Evolutionary conservation across 2,329 filamentous ascomycete genomes (phyloP).

Genomic region (Fusarium irregulare): DNA sequence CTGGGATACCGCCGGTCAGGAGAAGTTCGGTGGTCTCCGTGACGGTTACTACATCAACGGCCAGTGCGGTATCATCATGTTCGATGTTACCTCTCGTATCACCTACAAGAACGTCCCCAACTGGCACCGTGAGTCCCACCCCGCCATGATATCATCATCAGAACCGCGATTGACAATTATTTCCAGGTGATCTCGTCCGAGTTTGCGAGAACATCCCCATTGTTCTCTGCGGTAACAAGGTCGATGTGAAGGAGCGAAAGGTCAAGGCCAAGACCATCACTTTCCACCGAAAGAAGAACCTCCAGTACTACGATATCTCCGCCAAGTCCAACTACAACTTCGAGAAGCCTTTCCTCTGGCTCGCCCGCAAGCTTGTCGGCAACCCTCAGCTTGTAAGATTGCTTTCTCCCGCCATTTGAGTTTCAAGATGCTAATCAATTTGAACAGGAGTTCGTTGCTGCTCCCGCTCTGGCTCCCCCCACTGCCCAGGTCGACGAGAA

Average conservation of each 20-base stretch:
- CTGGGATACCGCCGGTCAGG: conserved; percentile 98
- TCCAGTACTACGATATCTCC: conserved; percentile 99
- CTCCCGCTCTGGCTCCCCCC: conserved; percentile 91
- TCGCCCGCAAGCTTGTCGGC: conserved; percentile 97
- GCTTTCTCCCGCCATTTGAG: neutral
- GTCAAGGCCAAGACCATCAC: conserved; percentile 99
- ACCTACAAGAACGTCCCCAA: conserved; percentile 99
- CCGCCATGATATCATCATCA: neutral
- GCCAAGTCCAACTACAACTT: conserved; percentile 99
- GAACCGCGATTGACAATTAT: conserved; percentile 30
- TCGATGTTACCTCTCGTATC: conserved; percentile 98
- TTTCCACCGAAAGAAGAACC: conserved; percentile 99
- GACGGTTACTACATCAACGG: conserved; percentile 99
- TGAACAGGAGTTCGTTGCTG: conserved; percentile 91
- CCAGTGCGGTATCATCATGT: conserved; percentile 99
- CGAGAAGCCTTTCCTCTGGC: conserved; percentile 99
- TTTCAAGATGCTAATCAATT: conserved; percentile 43
- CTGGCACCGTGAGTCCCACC: conserved; percentile 91
- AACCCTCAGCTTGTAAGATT: conserved; percentile 68
- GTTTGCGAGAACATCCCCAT: conserved; percentile 99
- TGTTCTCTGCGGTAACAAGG: conserved; percentile 98
- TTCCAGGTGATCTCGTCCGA: conserved; percentile 91
- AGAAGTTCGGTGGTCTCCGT: conserved; percentile 99
- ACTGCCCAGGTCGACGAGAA: conserved; percentile 89
- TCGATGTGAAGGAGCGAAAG: conserved; percentile 99